Conservation (phyloP, 1,284 basidiomycete genomes). For the Pseudozyma sp. region DNA sequence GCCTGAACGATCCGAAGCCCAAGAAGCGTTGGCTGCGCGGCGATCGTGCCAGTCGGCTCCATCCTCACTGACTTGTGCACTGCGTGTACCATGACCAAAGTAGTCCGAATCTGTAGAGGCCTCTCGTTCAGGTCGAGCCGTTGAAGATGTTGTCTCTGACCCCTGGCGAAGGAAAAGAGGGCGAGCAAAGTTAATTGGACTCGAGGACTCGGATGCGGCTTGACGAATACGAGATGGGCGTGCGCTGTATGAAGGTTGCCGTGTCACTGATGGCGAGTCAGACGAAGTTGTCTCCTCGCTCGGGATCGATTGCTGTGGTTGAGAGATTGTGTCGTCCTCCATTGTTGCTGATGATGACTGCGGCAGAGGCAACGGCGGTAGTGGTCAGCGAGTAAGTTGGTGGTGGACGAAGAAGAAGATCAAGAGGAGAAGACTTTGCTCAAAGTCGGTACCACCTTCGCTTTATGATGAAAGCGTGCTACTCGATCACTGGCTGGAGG, state of each 20-base stretch:
- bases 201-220: slow-evolving; percentile 11
- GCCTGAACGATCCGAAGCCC: not conserved
- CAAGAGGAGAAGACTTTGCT: no score
- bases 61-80: slow-evolving; percentile 6
- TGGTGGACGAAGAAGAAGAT: not conserved
- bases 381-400: not conserved
- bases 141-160: not conserved
- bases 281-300: not conserved
- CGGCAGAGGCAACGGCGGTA: not conserved
- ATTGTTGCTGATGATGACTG: slow-evolving; percentile 1
- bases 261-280: slow-evolving; percentile 1
- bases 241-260: slow-evolving; percentile 7
- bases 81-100: slow-evolving; percentile 8
- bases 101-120: slow-evolving; percentile 8
- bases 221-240: slow-evolving; percentile 20
- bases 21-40: slow-evolving; percentile 14
- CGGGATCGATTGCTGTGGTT: not conserved
- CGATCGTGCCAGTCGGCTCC: slow-evolving; percentile 13
- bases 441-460: no score
- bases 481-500: no score
- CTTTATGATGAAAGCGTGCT: no score
- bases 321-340: slow-evolving; percentile 10
- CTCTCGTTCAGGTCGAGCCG: not conserved
- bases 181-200: slow-evolving; percentile 32
- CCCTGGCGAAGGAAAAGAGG: slow-evolving; percentile 8